These are phyloP conservation scores for Groenewaldozyma salmanticensis DNA, from an alignment of 805 yeast species.

Conservation along the genomic window DNA sequence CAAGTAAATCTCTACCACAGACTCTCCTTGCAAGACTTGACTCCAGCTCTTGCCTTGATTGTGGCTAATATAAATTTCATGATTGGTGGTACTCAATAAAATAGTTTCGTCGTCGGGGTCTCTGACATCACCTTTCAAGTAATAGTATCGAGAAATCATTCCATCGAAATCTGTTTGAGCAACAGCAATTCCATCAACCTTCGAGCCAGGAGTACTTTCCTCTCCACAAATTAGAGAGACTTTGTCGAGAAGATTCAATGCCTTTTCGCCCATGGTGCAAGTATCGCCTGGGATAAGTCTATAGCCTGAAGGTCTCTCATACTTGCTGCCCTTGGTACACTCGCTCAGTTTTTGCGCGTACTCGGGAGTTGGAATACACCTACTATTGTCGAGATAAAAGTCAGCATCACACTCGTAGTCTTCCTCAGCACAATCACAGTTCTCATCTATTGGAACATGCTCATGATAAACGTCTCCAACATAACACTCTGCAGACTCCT, in stretches of 20 bases:
- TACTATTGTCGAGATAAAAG: constrained; percentile 26
- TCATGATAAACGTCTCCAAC: constrained; percentile 34
- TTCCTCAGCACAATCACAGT: constrained; percentile 52
- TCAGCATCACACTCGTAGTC: constrained; percentile 68
- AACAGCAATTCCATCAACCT: constrained; percentile 32
- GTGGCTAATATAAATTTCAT: constrained; percentile 53
- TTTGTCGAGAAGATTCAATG: constrained; percentile 15
- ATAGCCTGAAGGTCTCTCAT: constrained; percentile 30
- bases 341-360: constrained; percentile 21
- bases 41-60: constrained; percentile 54
- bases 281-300: constrained; percentile 35
- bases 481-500: constrained; percentile 54
- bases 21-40: constrained; percentile 31
- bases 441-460: constrained; percentile 35
- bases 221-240: constrained; percentile 26
- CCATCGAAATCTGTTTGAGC: constrained; percentile 37
- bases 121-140: constrained; percentile 44
- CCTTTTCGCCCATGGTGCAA: constrained; percentile 28
- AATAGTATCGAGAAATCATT: constrained; percentile 44
- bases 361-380: constrained; percentile 37
- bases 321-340: constrained; percentile 25
- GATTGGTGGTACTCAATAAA: constrained; percentile 45
- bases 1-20: constrained; percentile 44
- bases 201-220: constrained; percentile 27
- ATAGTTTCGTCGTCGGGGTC: constrained; percentile 51